Evolutionary conservation across 1,284 basidiomycete genomes (phyloP), one percentile per base, ranked within the genome.

Genomic region (Ceratobasidium sp.): DNA sequence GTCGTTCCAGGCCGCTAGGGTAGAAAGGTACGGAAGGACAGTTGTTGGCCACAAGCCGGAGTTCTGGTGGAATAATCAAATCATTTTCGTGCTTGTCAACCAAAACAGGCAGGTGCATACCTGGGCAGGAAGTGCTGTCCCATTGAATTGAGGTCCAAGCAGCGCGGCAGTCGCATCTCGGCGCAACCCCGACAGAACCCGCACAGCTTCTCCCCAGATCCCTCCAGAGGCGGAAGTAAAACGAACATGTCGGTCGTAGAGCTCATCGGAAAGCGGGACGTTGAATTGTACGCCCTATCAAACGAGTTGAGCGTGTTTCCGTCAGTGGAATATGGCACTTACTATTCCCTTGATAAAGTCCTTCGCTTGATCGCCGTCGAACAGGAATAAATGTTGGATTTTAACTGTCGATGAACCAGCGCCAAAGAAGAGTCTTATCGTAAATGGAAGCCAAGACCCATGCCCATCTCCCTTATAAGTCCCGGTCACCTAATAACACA

Each of bases 321-420:
- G 13, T 56, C 9, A 39, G 49, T 33, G 55, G 23, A 46, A 18
- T 67, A 69, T 33, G 42, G 15, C 39, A 78, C 83, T 70, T 72
- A 86, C 86, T 39, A 87, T 82, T 26, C 86, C 86, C 81, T 85
- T 86, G 81, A 87, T 86, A 77, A 87, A 87, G 75, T 87, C 86
- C 46, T 85, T 84, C 60, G 80, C 83, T 80, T 87, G 86, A 75
- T 87, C 86, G 1, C 84, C 86, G 71, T 87, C 86, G 73, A 84
- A 87, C 3, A 86, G 84, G 81, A 87, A 87, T 81, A 87, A 86
- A 77, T 87, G 86, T 9, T 86, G 85, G 42, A 86, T 82, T 46
- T 86, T 82, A 1, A 87, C 63, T 9, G 85, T 79, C 0, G 86
- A 85, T 10, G 85, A 82, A 6, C 86, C 86, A 1, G 87, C 85